Evolutionary conservation across 768 basidiomycete genomes (phyloP), one percentile per base, ranked within the genome.

Genomic region (Russula vinacea): DNA sequence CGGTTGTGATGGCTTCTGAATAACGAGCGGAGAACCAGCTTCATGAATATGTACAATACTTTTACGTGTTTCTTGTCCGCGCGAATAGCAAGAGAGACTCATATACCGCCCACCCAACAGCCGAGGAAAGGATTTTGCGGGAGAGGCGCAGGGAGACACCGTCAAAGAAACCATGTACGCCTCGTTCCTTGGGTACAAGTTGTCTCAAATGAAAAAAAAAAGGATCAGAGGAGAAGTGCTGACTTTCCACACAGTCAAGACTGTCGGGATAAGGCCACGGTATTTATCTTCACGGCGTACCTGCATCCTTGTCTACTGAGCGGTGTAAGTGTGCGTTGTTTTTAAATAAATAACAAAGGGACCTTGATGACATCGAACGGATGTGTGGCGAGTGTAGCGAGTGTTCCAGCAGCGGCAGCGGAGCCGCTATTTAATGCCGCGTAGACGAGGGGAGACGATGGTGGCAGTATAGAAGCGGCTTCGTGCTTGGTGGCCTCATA

Each of bases 321-420:
- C 37, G 37, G 40, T 3, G 51, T 60, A 11, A 58, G 42, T 42
- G 60, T 26, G 52, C 42, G 26, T 45, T n/a, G 2, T 53, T 64
- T 56, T 67, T 69, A 37, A 49, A 29, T 52, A 40, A 16, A 29
- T 57, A 37, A n/a, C 16, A 59, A 51, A 24, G 51, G 26, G 66
- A 91, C 93, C 81, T 98, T 98, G 68, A 97, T 82, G 49, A 94
- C 92, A 72, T 98, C 94, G 68, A 96, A 96, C 2, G 95, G 95
- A 69, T 94, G 92, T 2, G 95, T 98, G 2, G 80, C 80, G 59
- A 94, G 75, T 0, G 94, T 96, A 1, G 93, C 93, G 58, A 94
- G 79, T 2, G 86, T 86, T 2, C 94, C 91, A 10, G 94, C 94
- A 0, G 85, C 79, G 0, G 92, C 91, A 10, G 88, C 94, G 45